Evolutionary conservation across 306 rosid genomes (phyloP).

Genomic region (Cucurbita maxima): DNA sequence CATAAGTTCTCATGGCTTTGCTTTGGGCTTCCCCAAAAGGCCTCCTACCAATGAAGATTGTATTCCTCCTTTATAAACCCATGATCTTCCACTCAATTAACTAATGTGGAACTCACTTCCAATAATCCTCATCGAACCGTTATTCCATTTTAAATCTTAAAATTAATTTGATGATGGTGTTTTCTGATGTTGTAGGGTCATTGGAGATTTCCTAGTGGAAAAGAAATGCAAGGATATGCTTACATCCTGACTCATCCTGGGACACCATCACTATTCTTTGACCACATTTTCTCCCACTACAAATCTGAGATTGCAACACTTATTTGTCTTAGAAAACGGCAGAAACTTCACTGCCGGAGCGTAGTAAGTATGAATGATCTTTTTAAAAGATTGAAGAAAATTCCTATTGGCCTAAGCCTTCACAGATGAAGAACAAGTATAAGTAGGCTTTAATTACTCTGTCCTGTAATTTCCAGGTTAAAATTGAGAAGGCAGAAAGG

Average conservation of each 20-base stretch:
- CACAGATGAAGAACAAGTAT: neutral
- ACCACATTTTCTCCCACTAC: slow-evolving; percentile 69
- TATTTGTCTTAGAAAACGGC: slow-evolving; percentile 50
- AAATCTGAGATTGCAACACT: slow-evolving; percentile 43
- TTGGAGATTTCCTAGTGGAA: slow-evolving; percentile 85
- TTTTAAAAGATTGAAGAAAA: neutral
- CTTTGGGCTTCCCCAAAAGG: no score
- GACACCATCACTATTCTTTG: slow-evolving; percentile 77
- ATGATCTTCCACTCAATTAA: no score
- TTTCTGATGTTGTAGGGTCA: slow-evolving; percentile 60
- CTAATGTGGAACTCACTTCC: no score
- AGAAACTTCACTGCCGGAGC: slow-evolving; percentile 64
- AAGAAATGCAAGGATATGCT: slow-evolving; percentile 99
- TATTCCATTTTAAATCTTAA: neutral
- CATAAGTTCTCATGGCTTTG: no score
- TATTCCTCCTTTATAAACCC: no score
- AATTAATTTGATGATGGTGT: slow-evolving; percentile 1
- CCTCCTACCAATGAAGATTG: no score
- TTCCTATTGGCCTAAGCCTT: neutral
- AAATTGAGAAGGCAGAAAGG: slow-evolving; percentile 66
- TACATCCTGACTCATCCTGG: slow-evolving; percentile 97
- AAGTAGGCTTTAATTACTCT: slow-evolving; percentile 6
- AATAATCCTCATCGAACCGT: no score
- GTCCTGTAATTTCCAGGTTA: slow-evolving; percentile 25
- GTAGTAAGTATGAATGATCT: slow-evolving; percentile 35